phyloP scores from a whole-genome alignment of 2,329 filamentous ascomycete genomes.

The Epichloe sibirici region DNA sequence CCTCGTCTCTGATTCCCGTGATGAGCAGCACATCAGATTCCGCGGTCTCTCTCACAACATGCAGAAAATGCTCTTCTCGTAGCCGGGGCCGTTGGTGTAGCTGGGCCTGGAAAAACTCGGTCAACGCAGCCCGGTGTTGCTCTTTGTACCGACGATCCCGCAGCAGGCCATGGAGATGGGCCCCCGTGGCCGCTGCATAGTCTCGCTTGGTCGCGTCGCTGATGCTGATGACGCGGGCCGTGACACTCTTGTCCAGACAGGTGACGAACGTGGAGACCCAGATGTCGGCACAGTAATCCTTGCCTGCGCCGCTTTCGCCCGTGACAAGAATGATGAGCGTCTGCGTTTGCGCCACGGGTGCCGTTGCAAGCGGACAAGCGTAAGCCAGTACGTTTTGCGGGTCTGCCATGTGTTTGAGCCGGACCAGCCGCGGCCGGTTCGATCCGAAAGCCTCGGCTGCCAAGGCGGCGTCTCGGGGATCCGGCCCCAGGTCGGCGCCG shows the following conservation, averaged over 20 bases:
- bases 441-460: conserved; percentile 43
- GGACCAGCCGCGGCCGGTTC: conserved; percentile 35
- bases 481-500: conserved; percentile 49
- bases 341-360: conserved; percentile 19
- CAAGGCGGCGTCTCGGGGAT: conserved; percentile 41
- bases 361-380: conserved; percentile 38
- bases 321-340: conserved; percentile 46
- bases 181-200: conserved; percentile 36
- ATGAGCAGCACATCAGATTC: conserved; percentile 45
- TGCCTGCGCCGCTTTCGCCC: conserved; percentile 41
- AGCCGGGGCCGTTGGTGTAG: conserved; percentile 30
- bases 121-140: conserved; percentile 40
- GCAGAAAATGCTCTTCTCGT: conserved; percentile 37
- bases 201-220: conserved; percentile 45
- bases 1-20: conserved; percentile 50
- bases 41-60: conserved; percentile 26
- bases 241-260: conserved; percentile 16
- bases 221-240: conserved; percentile 36
- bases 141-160: conserved; percentile 49
- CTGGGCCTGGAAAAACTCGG: conserved; percentile 36
- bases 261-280: conserved; percentile 33
- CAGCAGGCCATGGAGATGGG: conserved; percentile 35
- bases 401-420: conserved; percentile 38
- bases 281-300: conserved; percentile 44
- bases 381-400: conserved; percentile 39